Percentiles rank a stretch among this genome's conserved stretches.
These are phyloP conservation scores for Telfairia occidentalis DNA, from an alignment of 331 rosid species.

Conservation along the genomic window DNA sequence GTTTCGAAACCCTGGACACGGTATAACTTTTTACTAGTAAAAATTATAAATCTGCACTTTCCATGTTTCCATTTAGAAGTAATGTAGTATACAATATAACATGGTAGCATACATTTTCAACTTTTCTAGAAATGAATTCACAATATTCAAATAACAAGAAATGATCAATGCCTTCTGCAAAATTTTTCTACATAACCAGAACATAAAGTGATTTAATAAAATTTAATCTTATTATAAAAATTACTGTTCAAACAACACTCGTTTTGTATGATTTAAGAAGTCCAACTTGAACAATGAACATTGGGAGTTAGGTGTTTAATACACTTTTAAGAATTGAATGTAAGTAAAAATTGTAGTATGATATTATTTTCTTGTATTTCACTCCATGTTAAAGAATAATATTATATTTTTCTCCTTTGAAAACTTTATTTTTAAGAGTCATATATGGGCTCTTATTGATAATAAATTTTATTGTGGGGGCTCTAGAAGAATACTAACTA, in stretches of 20 bases:
- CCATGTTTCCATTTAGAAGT: background rate
- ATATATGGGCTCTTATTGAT: background rate
- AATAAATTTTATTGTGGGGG: background rate
- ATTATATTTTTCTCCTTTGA: background rate
- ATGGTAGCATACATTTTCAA: background rate
- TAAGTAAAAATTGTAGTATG: background rate
- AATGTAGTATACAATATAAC: background rate
- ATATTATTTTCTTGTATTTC: background rate
- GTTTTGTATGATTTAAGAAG: background rate
- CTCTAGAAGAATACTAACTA: background rate
- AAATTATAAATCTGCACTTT: constrained; percentile 12
- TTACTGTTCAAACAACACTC: background rate
- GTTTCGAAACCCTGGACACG: constrained; percentile 80
- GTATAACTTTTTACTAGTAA: constrained; percentile 38
- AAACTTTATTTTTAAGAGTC: background rate
- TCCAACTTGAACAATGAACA: background rate
- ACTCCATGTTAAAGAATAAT: background rate
- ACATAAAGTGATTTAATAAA: background rate
- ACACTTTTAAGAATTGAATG: background rate
- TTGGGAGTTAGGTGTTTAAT: background rate
- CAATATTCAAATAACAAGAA: background rate
- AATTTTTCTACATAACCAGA: background rate
- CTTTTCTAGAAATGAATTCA: background rate
- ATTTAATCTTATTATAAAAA: background rate
- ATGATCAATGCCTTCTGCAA: background rate